phyloP scores from a whole-genome alignment of 2,329 filamentous ascomycete species.

The Sclerotinia subarctica region DNA sequence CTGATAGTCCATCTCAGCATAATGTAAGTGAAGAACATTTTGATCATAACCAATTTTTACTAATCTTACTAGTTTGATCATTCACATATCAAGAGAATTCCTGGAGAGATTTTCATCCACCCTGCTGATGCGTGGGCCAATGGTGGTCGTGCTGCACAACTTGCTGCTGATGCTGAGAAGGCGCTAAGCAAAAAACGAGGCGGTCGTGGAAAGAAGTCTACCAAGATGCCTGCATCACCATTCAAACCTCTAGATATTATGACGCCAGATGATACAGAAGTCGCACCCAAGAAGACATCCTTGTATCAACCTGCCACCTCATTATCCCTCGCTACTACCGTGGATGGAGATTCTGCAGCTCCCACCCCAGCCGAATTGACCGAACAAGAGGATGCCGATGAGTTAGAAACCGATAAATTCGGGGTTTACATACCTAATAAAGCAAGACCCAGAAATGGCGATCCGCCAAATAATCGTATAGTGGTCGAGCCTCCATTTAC shows the following conservation, averaged over 20 bases:
- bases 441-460: conserved; percentile 29
- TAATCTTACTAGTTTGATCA: conserved; percentile 28
- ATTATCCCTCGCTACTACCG: conserved; percentile 11
- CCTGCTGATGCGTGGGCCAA: conserved; percentile 16
- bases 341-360: conserved; percentile 26
- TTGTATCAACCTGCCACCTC: conserved; percentile 24
- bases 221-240: conserved; percentile 17
- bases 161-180: conserved; percentile 18
- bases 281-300: conserved; percentile 23
- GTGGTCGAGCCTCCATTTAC: conserved; percentile 28
- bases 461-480: conserved; percentile 32
- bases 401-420: conserved; percentile 30
- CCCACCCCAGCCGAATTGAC: conserved; percentile 28
- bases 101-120: conserved; percentile 1
- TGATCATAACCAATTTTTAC: not conserved
- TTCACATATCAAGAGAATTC: conserved; percentile 18
- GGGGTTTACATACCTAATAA: conserved; percentile 32
- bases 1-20: conserved; percentile 30
- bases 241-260: conserved; percentile 1
- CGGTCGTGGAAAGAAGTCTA: conserved; percentile 16
- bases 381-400: conserved; percentile 28
- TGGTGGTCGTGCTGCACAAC: conserved; percentile 16
- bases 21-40: conserved; percentile 28
- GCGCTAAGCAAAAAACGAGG: conserved; percentile 16
- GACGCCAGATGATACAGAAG: conserved; percentile 18